Conservation (phyloP, 1,139 yeast genomes). For the Sugiyamaella paludigena region DNA sequence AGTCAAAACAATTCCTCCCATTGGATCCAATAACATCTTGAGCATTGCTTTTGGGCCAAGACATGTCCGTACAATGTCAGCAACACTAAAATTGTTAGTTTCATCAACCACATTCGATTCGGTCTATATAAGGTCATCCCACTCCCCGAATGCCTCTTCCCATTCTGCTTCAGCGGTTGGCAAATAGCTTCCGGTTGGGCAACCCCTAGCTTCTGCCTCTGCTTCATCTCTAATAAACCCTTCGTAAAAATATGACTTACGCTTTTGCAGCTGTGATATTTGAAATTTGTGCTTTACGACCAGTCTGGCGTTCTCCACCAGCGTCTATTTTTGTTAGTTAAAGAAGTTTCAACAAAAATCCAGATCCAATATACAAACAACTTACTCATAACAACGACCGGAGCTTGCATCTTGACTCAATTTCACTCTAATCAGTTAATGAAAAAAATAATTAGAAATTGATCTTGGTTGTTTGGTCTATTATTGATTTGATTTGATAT, state of each 20-base stretch:
- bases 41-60: conserved; percentile 99
- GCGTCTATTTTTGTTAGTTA: conserved; percentile 47
- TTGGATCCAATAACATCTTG: conserved; percentile 95
- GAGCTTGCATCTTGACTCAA: conserved; percentile 56
- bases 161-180: conserved; percentile 2
- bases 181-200: not conserved
- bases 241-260: conserved; percentile 24
- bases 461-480: too few species aligned
- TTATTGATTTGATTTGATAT: too few species aligned
- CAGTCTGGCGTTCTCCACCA: conserved; percentile 88
- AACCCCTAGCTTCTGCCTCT: conserved; percentile 3
- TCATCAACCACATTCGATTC: too few species aligned
- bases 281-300: conserved; percentile 95
- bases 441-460: too few species aligned
- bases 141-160: not conserved
- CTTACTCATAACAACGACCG: conserved; percentile 64
- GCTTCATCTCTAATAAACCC: not conserved
- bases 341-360: not conserved
- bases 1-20: conserved; percentile 97
- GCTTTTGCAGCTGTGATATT: conserved; percentile 99
- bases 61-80: conserved; percentile 96
- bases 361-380: conserved; percentile 9
- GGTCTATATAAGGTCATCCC: too few species aligned
- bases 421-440: too few species aligned
- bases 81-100: conserved; percentile 46